Conservation (phyloP, 306 rosid genomes). For the Parietaria judaica region DNA sequence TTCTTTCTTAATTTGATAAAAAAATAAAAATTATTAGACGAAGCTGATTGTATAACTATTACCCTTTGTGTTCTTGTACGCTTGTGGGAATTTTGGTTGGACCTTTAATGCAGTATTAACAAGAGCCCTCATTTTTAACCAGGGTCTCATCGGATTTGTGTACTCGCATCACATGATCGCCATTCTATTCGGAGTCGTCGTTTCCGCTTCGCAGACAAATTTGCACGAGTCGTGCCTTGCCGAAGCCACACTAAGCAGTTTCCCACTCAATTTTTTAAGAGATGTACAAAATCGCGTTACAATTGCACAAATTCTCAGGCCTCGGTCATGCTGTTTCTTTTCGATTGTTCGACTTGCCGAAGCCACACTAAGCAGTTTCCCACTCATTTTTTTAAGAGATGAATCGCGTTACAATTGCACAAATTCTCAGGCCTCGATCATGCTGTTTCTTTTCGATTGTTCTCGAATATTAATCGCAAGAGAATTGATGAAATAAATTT, state of each 20-base stretch:
- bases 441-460: neutral
- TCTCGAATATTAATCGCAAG: neutral
- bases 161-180: too few relatives aligned
- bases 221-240: neutral
- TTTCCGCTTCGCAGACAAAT: neutral
- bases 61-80: neutral
- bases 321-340: too few relatives aligned
- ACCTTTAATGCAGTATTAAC: neutral
- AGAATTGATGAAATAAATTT: neutral
- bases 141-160: constrained; percentile 11
- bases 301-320: too few relatives aligned
- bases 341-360: neutral
- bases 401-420: too few relatives aligned
- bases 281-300: too few relatives aligned
- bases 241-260: neutral
- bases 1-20: neutral
- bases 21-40: neutral
- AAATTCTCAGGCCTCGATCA: too few relatives aligned
- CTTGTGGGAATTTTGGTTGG: neutral
- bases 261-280: neutral
- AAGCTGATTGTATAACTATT: neutral
- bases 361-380: neutral
- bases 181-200: neutral
- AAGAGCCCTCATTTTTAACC: neutral
- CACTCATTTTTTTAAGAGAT: neutral